These are phyloP conservation scores for Penicillium sclerotigenum DNA, from an alignment of 2,329 filamentous ascomycete species.

Conservation along the genomic window DNA sequence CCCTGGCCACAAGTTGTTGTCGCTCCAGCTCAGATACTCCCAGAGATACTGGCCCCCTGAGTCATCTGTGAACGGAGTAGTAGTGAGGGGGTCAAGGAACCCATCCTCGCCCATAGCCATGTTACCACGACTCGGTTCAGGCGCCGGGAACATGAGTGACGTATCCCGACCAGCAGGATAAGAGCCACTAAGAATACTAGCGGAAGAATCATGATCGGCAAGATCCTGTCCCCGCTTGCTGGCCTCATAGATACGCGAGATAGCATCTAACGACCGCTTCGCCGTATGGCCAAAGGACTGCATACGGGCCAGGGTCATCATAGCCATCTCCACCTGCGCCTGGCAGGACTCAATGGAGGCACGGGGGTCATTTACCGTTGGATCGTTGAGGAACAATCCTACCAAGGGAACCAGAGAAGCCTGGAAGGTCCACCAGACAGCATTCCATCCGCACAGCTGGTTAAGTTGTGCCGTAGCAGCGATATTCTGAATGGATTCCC, in stretches of 20 bases:
- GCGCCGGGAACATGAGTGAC: slow-evolving; percentile 12
- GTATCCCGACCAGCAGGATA: slow-evolving; percentile 20
- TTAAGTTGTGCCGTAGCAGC: slow-evolving; percentile 66
- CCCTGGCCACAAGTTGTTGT: slow-evolving; percentile 33
- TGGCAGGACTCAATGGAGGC: slow-evolving; percentile 52
- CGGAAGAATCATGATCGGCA: slow-evolving; percentile 7
- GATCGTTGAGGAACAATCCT: slow-evolving; percentile 57
- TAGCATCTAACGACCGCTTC: slow-evolving; percentile 60
- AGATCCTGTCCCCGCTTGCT: slow-evolving; percentile 33
- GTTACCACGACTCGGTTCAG: slow-evolving; percentile 18
- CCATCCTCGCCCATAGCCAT: slow-evolving; percentile 21
- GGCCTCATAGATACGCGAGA: slow-evolving; percentile 63
- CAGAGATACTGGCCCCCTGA: slow-evolving; percentile 33
- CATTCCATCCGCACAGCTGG: slow-evolving; percentile 77
- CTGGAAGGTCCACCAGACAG: slow-evolving; percentile 78
- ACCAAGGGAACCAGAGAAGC: slow-evolving; percentile 75
- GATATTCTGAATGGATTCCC: slow-evolving; percentile 70
- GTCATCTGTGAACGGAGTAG: slow-evolving; percentile 28
- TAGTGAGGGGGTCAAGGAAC: slow-evolving; percentile 24
- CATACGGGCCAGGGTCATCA: slow-evolving; percentile 49
- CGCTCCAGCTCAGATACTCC: slow-evolving; percentile 41
- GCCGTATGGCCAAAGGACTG: slow-evolving; percentile 64
- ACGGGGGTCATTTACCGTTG: slow-evolving; percentile 55
- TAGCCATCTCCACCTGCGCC: slow-evolving; percentile 54
- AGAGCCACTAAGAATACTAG: slow-evolving; percentile 7